A percentile compares a stretch with the other conserved stretches of the same genome.
Evolutionary conservation across 1,139 yeast genomes (phyloP).

Genomic region (Zygosaccharomyces pseudobailii): DNA sequence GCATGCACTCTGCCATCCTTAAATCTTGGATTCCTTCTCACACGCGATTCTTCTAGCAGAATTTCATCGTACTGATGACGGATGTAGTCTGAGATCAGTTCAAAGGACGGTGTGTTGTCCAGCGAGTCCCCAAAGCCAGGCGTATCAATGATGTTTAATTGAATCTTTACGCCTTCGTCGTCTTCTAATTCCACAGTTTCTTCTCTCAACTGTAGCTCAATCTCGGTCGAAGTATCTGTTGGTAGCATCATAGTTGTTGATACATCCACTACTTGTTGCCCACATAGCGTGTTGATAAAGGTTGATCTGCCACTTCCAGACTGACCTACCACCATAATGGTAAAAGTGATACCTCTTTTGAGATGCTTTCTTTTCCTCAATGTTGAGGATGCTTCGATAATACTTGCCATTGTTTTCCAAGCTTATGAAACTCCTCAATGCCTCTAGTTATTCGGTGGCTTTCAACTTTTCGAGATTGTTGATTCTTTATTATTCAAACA

Average conservation of each 20-base stretch:
- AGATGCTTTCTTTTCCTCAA: constrained; percentile 70
- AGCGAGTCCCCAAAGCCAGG: constrained; percentile 78
- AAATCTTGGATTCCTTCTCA: constrained; percentile 80
- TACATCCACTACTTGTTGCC: constrained; percentile 65
- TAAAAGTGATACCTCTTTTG: constrained; percentile 81
- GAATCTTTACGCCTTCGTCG: constrained; percentile 67
- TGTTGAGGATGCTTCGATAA: constrained; percentile 40
- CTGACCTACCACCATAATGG: constrained; percentile 76
- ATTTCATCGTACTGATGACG: constrained; percentile 85
- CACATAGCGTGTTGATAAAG: constrained; percentile 82
- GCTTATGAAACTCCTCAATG: not conserved
- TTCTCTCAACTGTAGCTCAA: constrained; percentile 45
- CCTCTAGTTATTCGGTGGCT: not conserved
- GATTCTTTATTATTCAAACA: constrained; percentile 1
- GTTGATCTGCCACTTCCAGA: constrained; percentile 83
- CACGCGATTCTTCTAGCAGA: constrained; percentile 84
- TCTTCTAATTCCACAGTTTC: constrained; percentile 63
- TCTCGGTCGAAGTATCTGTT: constrained; percentile 40
- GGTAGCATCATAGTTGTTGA: constrained; percentile 46
- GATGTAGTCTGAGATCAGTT: constrained; percentile 62
- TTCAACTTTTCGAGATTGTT: not conserved
- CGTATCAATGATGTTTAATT: constrained; percentile 66
- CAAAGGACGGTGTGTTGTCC: constrained; percentile 58
- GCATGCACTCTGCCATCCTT: constrained; percentile 76
- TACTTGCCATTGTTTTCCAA: constrained; percentile 34